Conservation (phyloP, 768 basidiomycete species). For the Russula compacta region DNA sequence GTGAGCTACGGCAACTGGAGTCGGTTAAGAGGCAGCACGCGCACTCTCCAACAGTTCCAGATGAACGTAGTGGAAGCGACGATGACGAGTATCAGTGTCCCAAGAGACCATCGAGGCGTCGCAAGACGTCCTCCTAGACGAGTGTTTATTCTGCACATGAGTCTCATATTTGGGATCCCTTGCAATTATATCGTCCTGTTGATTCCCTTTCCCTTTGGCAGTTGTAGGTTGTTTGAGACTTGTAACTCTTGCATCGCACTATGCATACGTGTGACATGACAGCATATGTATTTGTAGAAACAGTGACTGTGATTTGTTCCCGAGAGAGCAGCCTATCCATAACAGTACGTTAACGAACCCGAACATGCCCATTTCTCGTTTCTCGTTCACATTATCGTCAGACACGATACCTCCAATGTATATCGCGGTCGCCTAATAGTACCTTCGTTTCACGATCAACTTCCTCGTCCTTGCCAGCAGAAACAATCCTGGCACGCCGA, state of each 20-base stretch:
- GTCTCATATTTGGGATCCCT: neutral
- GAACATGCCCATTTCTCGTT: too few relatives aligned
- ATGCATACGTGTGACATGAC: neutral
- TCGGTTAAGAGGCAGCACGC: constrained; percentile 38
- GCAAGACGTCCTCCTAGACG: constrained; percentile 3
- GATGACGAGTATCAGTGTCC: constrained; percentile 45
- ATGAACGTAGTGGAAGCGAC: constrained; percentile 40
- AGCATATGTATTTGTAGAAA: neutral
- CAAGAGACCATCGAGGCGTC: constrained; percentile 23
- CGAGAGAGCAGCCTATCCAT: neutral
- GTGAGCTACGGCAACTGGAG: constrained; percentile 53
- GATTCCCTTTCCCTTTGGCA: neutral
- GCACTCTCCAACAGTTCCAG: constrained; percentile 33
- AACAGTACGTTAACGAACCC: neutral
- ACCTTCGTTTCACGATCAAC: constrained; percentile 21
- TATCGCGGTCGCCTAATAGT: constrained; percentile 26
- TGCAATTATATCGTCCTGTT: neutral
- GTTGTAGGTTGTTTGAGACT: neutral
- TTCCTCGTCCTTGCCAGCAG: constrained; percentile 10
- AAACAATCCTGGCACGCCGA: constrained; percentile 30
- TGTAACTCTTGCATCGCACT: neutral
- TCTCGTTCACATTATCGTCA: neutral
- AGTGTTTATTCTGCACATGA: neutral
- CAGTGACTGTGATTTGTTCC: neutral
- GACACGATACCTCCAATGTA: constrained; percentile 16